Evolutionary conservation across 2,329 filamentous ascomycete genomes (phyloP), one percentile per base, ranked within the genome.

Genomic region (Calonectria naviculata): DNA sequence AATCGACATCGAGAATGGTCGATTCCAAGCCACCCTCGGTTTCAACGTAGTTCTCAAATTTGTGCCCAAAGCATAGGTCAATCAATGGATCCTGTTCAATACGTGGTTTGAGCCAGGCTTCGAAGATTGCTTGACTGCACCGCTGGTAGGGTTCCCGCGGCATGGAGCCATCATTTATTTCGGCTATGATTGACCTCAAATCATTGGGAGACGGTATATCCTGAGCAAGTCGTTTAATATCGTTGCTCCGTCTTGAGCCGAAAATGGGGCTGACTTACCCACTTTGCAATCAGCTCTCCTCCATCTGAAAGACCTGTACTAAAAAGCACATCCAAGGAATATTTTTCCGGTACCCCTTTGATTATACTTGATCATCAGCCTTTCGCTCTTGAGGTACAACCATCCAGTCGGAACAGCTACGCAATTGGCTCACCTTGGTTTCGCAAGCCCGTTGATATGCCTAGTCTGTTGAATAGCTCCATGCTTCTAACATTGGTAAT

Each of bases 401-500:
- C n/a, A n/a, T n/a, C n/a, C n/a, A n/a, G n/a, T n/a, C n/a, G n/a
- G n/a, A n/a, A n/a, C n/a, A n/a, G n/a, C n/a, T n/a, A n/a, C n/a
- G n/a, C n/a, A n/a, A n/a, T n/a, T n/a, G n/a, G n/a, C 21, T 15
- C n/a, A 28, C 47, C 63, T 17, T 34, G 26, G 4, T 24, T 29
- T 10, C 63, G 63, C 5, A 65, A 10, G n/a, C 24, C 47, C 5
- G 56, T 26, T 2, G 63, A 38, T 17, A 65, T 21, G 9, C 63
- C 63, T 17, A 65, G 3, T 24, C 52, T 65, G 9, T 46, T 34
- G 8, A 65, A n/a, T 17, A 67, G 41, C 21, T 67, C 65, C 65
- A 67, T 67, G 8, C 49, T 60, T 19, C 65, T 49, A 5, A 19
- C 29, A 15, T 67, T 67, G 4, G 52, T 67, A 29, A 67, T 52